Conservation (phyloP, 805 yeast species). For the Saturnispora halmiae region DNA sequence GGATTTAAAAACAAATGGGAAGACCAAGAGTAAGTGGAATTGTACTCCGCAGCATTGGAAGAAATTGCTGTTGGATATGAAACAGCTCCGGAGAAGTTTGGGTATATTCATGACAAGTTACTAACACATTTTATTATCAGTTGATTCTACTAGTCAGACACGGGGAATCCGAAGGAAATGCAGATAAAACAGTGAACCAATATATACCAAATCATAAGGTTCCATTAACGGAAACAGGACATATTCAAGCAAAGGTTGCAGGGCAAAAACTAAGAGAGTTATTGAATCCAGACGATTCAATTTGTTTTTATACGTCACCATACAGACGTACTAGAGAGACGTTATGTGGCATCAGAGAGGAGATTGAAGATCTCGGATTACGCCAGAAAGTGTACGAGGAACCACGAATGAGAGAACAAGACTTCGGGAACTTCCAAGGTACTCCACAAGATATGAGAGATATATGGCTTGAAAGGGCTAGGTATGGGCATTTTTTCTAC, state of each 20-base stretch:
- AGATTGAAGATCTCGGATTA: constrained; percentile 34
- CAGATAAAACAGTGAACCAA: constrained; percentile 73
- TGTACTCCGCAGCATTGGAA: too few species aligned
- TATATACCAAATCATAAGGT: constrained; percentile 74
- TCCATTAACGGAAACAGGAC: constrained; percentile 64
- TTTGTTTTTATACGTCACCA: constrained; percentile 80
- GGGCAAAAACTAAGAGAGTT: constrained; percentile 38
- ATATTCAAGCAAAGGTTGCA: constrained; percentile 50
- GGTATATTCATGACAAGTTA: too few species aligned
- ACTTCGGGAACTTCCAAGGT: constrained; percentile 88
- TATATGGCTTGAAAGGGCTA: constrained; percentile 77
- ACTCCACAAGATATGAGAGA: constrained; percentile 66
- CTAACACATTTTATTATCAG: neutral
- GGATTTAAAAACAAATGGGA: constrained; percentile 23
- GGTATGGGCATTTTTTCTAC: constrained; percentile 82
- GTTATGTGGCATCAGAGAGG: constrained; percentile 56
- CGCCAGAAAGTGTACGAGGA: constrained; percentile 65
- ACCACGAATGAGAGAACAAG: constrained; percentile 89
- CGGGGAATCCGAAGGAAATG: constrained; percentile 89
- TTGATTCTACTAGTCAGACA: constrained; percentile 75
- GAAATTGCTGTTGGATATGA: too few species aligned
- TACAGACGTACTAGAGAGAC: constrained; percentile 81
- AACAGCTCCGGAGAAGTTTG: too few species aligned
- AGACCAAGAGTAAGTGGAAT: constrained; percentile 37
- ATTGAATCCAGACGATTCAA: constrained; percentile 38